Conservation (phyloP, 1,139 yeast genomes). For the Suhomyces bribrorum region DNA sequence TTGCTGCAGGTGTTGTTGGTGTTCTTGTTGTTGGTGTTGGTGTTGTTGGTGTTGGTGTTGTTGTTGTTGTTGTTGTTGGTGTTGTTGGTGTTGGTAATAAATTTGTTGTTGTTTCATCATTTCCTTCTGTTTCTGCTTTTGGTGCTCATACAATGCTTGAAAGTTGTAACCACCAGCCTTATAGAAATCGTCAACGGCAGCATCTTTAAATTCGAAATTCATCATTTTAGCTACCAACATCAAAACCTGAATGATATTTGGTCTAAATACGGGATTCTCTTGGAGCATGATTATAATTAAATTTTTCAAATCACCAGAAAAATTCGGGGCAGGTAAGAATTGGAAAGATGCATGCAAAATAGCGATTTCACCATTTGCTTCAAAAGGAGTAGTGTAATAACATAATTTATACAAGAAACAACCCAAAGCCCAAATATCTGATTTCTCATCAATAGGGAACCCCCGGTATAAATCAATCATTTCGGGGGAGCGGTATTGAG, state of each 20-base stretch:
- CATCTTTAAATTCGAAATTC: slow-evolving; percentile 29
- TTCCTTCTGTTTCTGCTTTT: slow-evolving; percentile 41
- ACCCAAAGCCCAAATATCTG: slow-evolving; percentile 86
- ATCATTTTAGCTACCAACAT: slow-evolving; percentile 39
- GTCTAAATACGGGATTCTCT: slow-evolving; percentile 79
- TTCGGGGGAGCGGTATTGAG: slow-evolving; percentile 81
- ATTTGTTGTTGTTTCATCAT: slow-evolving; percentile 37
- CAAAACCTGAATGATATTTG: slow-evolving; percentile 75
- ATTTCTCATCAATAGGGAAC: slow-evolving; percentile 69
- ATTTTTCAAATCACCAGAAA: slow-evolving; percentile 64
- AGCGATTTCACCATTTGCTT: slow-evolving; percentile 70
- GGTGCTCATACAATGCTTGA: slow-evolving; percentile 49
- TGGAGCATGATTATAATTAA: slow-evolving; percentile 77
- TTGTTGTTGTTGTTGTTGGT: slow-evolving; percentile 10
- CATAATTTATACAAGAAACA: slow-evolving; percentile 75
- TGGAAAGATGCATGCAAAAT: slow-evolving; percentile 66
- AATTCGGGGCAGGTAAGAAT: slow-evolving; percentile 57
- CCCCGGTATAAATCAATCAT: slow-evolving; percentile 74
- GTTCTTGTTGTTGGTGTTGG: slow-evolving; percentile 6
- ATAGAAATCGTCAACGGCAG: slow-evolving; percentile 41
- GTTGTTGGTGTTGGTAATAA: slow-evolving; percentile 32
- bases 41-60: slow-evolving; percentile 12
- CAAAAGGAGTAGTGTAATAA: slow-evolving; percentile 82
- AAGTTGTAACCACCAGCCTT: slow-evolving; percentile 44
- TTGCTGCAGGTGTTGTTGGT: too few species aligned